Percentiles rank a stretch among this genome's conserved stretches.
These are phyloP conservation scores for Chenopodium album DNA, from an alignment of 148 eudicot genomes.

Conservation along the genomic window DNA sequence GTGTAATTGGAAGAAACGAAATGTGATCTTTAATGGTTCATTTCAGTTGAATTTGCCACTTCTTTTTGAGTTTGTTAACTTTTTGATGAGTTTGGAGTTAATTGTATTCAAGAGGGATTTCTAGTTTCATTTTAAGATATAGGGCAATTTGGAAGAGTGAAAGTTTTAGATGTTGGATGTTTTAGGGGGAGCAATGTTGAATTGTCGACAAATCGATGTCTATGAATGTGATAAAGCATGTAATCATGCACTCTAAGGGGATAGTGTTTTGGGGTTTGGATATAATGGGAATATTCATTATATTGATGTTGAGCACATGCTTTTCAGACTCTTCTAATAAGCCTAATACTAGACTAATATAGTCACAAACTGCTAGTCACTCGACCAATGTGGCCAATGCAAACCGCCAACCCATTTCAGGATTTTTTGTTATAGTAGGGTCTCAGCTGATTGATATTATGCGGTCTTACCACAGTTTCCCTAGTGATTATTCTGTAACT, in stretches of 20 bases:
- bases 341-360: background rate
- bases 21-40: background rate
- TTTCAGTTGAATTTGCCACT: background rate
- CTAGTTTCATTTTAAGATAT: background rate
- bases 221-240: background rate
- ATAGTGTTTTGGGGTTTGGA: background rate
- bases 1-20: background rate
- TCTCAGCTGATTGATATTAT: background rate
- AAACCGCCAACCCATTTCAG: background rate
- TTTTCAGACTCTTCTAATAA: background rate
- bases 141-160: constrained; percentile 1
- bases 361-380: background rate
- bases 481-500: background rate
- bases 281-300: background rate
- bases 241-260: background rate
- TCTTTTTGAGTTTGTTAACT: background rate
- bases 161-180: background rate
- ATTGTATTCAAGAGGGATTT: background rate
- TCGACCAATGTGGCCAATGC: background rate
- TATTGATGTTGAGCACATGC: background rate
- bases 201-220: background rate
- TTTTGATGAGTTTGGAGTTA: background rate
- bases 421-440: background rate
- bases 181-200: background rate
- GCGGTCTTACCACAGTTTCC: background rate